These are phyloP conservation scores for Pisolithus marmoratus DNA, from an alignment of 768 basidiomycete genomes.

Conservation along the genomic window DNA sequence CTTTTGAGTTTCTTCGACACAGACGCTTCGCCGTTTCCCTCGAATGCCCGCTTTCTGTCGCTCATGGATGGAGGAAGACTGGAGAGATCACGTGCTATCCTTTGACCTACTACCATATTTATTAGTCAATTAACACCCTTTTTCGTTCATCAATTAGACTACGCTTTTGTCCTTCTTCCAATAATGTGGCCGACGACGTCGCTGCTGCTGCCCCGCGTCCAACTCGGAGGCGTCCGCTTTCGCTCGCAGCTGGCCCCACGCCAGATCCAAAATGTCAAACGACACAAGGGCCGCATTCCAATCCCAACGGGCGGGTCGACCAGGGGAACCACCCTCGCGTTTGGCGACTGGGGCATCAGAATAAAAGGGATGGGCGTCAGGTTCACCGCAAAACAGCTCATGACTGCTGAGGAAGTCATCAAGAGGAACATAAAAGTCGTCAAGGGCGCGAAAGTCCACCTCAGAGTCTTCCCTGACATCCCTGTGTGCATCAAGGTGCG, in stretches of 20 bases:
- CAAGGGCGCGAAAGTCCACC: slow-evolving; percentile 81
- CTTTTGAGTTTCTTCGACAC: slow-evolving; percentile 62
- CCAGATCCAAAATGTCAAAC: slow-evolving; percentile 76
- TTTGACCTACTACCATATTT: too few species aligned
- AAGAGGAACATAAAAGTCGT: slow-evolving; percentile 84
- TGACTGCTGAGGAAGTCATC: slow-evolving; percentile 81
- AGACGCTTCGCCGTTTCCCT: slow-evolving; percentile 45
- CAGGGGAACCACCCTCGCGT: slow-evolving; percentile 88
- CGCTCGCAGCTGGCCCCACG: slow-evolving; percentile 75
- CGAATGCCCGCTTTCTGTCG: slow-evolving; percentile 60
- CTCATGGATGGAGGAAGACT: slow-evolving; percentile 42
- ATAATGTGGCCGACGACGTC: too few species aligned
- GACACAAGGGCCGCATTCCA: slow-evolving; percentile 86
- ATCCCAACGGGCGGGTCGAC: slow-evolving; percentile 87
- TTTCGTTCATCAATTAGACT: too few species aligned
- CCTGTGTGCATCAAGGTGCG: slow-evolving; percentile 94
- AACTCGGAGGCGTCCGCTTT: slow-evolving; percentile 21
- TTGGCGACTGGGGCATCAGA: slow-evolving; percentile 88
- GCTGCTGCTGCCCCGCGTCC: neutral
- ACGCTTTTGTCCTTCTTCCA: too few species aligned
- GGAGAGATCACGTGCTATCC: slow-evolving; percentile 4
- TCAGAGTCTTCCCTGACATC: slow-evolving; percentile 93
- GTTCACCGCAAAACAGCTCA: slow-evolving; percentile 85
- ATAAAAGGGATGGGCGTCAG: slow-evolving; percentile 79
- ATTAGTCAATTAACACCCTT: too few species aligned